Base-by-base conservation (phyloP, 2,329 filamentous ascomycete genomes). In the Chrysoporthe deuterocubensis region DNA sequence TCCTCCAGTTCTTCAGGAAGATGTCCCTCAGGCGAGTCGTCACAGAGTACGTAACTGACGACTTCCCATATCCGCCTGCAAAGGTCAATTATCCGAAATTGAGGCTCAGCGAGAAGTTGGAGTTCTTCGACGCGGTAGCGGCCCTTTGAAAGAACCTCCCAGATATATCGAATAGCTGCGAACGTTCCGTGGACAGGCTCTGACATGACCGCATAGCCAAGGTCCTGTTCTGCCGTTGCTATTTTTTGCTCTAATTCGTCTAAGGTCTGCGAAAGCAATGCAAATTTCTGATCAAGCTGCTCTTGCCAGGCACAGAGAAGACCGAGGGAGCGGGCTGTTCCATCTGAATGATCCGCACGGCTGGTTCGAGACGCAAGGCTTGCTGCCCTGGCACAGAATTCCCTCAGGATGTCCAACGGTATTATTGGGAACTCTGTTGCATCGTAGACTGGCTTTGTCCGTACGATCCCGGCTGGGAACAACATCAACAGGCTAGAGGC, bases 21-120 rank as follows among this genome's bases (percentile, higher is more conserved):
- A 76, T 96, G 90, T 0, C 95, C 95, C 79, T 99, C 96, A 0
- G 96, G 96, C 0, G 96, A 97, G 78, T 97, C 96, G 71, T 97
- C 91, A 74, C 96, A 99, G 0, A 99, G 85, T 4, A 96, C 88
- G 64, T 89, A 85, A 72, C 87, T 87, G 5, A 97, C 93, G 37
- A 88, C 85, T 0, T 80, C 74, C 96, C 96, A 99, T 7, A 97
- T 87, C n/a, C 85, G 83, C 61, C 84, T 80, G 67, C 93, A 91
- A 69, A 85, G 83, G 1, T 75, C 73, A 14, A 92, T 80, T 1
- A 94, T 84, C 3, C 87, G 85, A 2, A 76, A 70, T 70, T 91
- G 88, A 1, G 89, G 68, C 1, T 71, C 66, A 40, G 74, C 73
- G 5, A 86, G 75, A 3, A 72, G 70, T 0, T 76, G 71, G 0